Base-by-base conservation (phyloP, 2,329 filamentous ascomycete species). In the Penicillium sp. region DNA sequence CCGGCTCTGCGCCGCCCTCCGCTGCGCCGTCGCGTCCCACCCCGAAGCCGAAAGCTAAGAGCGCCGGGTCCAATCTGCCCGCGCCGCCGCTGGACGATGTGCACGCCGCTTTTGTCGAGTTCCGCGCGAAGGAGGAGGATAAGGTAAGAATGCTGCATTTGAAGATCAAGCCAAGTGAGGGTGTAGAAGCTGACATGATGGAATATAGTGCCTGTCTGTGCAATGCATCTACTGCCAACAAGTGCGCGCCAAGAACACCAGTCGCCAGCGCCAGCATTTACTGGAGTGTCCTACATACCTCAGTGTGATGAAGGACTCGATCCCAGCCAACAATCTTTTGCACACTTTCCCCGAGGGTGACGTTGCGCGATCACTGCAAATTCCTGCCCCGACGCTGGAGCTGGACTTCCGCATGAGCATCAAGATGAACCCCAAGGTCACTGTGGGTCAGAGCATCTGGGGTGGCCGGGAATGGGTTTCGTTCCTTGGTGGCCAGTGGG, bases 401-500 rank as follows among this genome's bases (percentile, higher is more conserved):
- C 73, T 82, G 47, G 81, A 83, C 64, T 83, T 83, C 71, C 79
- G 81, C 51, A 81, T 83, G 74, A 81, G 79, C 65, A 77, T 82
- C 55, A 81, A 81, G 64, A 70, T 83, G 66, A 82, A 83, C 62
- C 81, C 81, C 2, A 78, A 78, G 58, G 78, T 83, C 18, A 69
- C 73, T 2, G 75, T 82, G 16, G 81, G 81, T 3, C 70, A 71
- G 19, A 75, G 76, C 37, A 72, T 81, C 36, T 82, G 78, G 75
- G 81, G 81, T n/a, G 75, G 80, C 55, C 70, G 80, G 41, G 79
- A 82, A 60, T 83, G 81, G 81, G 76, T 83, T 46, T 79, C 78
- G 37, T 82, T 81, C 62, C 70, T 81, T 37, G 79, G 79, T 55
- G 81, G 81, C 13, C 77, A 81, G 63, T 83, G 81, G 81, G 79